Evolutionary conservation across 2,329 filamentous ascomycete species (phyloP), one percentile per base, ranked within the genome.

Genomic region (Penicillium sp.): DNA sequence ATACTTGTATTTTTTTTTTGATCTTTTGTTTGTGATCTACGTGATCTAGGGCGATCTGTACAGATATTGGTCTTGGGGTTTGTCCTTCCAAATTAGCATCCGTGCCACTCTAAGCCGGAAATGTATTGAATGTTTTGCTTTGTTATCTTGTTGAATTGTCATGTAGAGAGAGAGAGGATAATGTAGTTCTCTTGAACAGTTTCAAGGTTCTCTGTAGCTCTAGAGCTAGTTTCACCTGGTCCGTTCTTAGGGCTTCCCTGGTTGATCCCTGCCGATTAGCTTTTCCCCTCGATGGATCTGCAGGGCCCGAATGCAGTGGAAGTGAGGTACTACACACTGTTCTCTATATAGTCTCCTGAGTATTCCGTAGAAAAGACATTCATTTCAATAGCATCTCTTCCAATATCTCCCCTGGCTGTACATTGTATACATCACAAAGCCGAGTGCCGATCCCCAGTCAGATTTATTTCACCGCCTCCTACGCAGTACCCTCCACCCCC

Each of bases 41-140:
- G 39, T 31, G 32, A 55, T 53, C 45, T 44, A 36, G 53, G 50
- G 49, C n/a, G 38, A 57, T 55, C 45, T 64, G 59, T 63, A 64
- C 53, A 63, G 55, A 60, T 50, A 54, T 36, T 29, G 32, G 24
- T 27, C 5, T 27, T 49, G 53, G 50, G 54, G 54, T 32, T 53
- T 27, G 32, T 48, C 22, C 52, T 29, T 40, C 29, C 45, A 18
- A 29, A 40, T 42, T 59, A 56, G 39, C 48, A 47, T 54, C 32
- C 40, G 38, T 53, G 27, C 36, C 9, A 31, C 22, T 50, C 27
- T 11, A 39, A 24, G 22, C 41, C 34, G 18, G 42, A 46, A 47
- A 34, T 48, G 22, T 42, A 52, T 52, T 53, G n/a, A 22, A 48
- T 52, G 31, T 41, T 32, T 32, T n/a, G 18, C 18, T 18, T 18